Percentiles rank a stretch among this genome's conserved stretches.
phyloP scores from a whole-genome alignment of 1,284 basidiomycete species.

The Cystobasidiaceae sp. region DNA sequence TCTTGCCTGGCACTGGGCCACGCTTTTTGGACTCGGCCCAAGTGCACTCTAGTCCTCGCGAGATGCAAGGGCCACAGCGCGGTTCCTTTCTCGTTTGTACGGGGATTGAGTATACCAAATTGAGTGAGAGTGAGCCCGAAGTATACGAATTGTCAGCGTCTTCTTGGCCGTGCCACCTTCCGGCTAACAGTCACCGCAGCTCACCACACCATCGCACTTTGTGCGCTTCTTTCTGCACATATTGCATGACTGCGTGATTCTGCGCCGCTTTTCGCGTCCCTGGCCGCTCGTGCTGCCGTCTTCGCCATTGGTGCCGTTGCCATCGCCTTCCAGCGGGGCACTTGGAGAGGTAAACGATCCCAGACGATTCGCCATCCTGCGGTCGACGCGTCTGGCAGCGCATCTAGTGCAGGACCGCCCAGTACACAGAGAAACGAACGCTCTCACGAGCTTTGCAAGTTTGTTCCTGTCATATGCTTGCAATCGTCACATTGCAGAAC shows the following conservation, averaged over 20 bases:
- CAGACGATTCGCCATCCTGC: too few species aligned
- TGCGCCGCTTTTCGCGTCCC: conserved; percentile 16
- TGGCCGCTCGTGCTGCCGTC: background rate
- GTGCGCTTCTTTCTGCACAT: conserved; percentile 30
- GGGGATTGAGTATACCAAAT: too few species aligned
- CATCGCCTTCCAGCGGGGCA: background rate
- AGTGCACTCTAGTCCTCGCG: background rate
- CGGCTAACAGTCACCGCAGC: too few species aligned
- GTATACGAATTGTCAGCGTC: too few species aligned
- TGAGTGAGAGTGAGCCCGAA: background rate
- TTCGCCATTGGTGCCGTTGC: background rate
- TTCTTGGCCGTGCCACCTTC: too few species aligned
- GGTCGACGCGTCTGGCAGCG: too few species aligned
- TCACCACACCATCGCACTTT: conserved; percentile 26
- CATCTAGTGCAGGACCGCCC: too few species aligned
- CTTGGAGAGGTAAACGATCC: conserved; percentile 5
- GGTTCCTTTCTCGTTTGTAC: background rate
- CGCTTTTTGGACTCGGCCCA: conserved; percentile 28
- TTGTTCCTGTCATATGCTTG: too few species aligned
- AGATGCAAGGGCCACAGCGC: conserved; percentile 11
- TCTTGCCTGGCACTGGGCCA: conserved; percentile 18
- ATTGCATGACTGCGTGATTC: conserved; percentile 28
- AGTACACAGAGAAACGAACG: too few species aligned
- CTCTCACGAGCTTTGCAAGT: too few species aligned
- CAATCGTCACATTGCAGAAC: too few species aligned